A percentile compares a stretch with the other conserved stretches of the same genome.
Conservation (phyloP, 176 grass and related monocot genomes). For the Eleusine indica region DNA sequence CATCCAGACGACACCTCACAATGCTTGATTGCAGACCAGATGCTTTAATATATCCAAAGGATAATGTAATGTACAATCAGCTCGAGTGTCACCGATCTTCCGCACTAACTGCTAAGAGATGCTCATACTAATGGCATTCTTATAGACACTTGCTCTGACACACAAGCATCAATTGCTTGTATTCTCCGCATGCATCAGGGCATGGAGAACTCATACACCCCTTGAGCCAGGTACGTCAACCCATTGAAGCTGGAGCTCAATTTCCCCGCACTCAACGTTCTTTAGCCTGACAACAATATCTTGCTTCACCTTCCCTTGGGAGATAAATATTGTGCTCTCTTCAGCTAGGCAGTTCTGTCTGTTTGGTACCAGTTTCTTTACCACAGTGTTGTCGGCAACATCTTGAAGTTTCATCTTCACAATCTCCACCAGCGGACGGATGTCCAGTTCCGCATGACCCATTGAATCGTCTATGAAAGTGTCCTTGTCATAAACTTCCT, state of each 20-base stretch:
- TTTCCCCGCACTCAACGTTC: conserved; percentile 64
- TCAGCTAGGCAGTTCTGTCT: conserved; percentile 76
- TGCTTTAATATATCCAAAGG: neutral
- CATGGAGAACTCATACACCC: conserved; percentile 20
- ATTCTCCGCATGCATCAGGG: neutral
- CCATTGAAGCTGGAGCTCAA: conserved; percentile 72
- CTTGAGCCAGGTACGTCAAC: conserved; percentile 46
- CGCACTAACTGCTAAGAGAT: neutral
- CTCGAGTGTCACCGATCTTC: neutral
- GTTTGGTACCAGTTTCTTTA: conserved; percentile 55
- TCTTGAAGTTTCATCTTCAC: conserved; percentile 66
- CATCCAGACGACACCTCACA: neutral
- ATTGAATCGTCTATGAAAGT: conserved; percentile 77
- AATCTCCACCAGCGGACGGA: conserved; percentile 62
- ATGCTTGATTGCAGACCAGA: neutral
- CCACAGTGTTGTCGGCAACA: conserved; percentile 42
- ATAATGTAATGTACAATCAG: neutral
- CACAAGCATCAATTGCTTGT: neutral
- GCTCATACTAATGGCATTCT: neutral
- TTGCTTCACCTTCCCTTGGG: conserved; percentile 62
- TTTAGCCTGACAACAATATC: conserved; percentile 55
- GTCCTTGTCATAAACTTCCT: conserved; percentile 95
- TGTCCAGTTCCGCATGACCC: conserved; percentile 81
- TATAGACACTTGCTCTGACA: neutral
- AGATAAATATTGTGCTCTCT: conserved; percentile 52